phyloP scores from a whole-genome alignment of 2,329 filamentous ascomycete species.

The Alternaria alternata region DNA sequence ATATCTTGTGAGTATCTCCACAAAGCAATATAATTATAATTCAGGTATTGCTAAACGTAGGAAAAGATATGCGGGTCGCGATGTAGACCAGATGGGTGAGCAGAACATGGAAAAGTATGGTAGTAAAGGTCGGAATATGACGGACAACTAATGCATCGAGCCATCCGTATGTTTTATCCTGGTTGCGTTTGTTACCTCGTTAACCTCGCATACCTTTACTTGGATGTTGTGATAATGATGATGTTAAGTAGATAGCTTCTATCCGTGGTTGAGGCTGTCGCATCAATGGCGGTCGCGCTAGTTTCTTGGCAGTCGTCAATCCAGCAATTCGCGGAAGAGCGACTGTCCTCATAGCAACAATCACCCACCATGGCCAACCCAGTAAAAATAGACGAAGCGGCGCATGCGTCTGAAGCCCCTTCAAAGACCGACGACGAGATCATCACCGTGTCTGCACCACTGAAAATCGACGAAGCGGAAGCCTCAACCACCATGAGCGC shows the following conservation, averaged over 20 bases:
- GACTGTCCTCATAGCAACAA: background rate
- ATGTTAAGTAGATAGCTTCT: background rate
- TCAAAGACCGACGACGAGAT: background rate
- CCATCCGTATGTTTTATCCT: fast-evolving
- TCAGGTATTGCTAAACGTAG: background rate
- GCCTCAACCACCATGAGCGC: slow-evolving; percentile 13
- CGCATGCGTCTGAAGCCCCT: background rate
- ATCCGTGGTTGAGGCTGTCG: background rate
- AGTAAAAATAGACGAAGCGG: slow-evolving; percentile 19
- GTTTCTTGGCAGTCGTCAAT: slow-evolving; percentile 29
- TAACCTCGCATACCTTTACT: background rate
- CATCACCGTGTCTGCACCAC: background rate
- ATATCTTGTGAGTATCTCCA: background rate
- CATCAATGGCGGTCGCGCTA: slow-evolving; percentile 7
- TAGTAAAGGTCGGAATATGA: background rate
- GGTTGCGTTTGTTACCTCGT: background rate
- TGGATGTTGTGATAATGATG: background rate
- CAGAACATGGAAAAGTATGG: background rate
- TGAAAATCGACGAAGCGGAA: slow-evolving; percentile 8
- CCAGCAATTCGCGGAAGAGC: slow-evolving; percentile 17
- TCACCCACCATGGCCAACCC: slow-evolving; percentile 33
- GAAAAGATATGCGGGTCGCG: background rate
- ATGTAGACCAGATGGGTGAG: background rate
- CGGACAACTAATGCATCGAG: background rate
- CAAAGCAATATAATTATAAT: background rate